A percentile compares a stretch with the other conserved stretches of the same genome.
phyloP scores from a whole-genome alignment of 192 early-diverging fungal species.

The Paraglomus brasilianum region DNA sequence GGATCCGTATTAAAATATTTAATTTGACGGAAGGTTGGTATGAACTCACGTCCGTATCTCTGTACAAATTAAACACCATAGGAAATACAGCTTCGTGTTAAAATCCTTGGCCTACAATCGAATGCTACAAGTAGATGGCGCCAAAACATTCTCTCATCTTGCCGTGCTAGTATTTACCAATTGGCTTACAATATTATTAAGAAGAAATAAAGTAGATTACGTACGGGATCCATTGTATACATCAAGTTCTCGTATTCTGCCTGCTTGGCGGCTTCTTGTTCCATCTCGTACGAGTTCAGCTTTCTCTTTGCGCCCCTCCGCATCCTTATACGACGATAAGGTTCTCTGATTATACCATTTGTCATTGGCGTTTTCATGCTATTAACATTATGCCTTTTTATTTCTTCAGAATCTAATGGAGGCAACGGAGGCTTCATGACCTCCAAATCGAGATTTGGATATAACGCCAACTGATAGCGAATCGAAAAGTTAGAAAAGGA shows the following conservation, averaged over 20 bases:
- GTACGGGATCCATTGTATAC: slow-evolving; percentile 18
- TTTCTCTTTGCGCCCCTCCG: slow-evolving; percentile 3
- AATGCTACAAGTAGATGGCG: too few species aligned
- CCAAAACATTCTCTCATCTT: too few species aligned
- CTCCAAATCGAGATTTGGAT: slow-evolving; percentile 10
- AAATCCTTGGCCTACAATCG: too few species aligned
- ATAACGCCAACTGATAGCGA: neutral
- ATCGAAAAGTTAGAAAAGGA: neutral
- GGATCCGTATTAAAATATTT: neutral
- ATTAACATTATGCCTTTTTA: neutral
- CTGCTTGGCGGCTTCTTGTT: slow-evolving; percentile 2
- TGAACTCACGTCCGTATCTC: slow-evolving; percentile 6
- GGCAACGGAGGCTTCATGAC: too few species aligned
- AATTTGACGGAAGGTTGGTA: neutral
- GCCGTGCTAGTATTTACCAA: too few species aligned
- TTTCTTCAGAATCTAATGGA: neutral
- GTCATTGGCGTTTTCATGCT: neutral
- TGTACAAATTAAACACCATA: too few species aligned
- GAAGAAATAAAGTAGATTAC: neutral
- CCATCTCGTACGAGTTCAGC: slow-evolving; percentile 11
- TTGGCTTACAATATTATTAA: too few species aligned
- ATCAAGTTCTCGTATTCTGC: slow-evolving; percentile 11
- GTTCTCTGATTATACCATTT: too few species aligned
- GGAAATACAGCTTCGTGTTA: neutral
- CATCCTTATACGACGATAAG: neutral